Percentiles rank a stretch among this genome's conserved stretches.
Evolutionary conservation across 179 eudicot species (phyloP).

Genomic region (Spergularia azorica): DNA sequence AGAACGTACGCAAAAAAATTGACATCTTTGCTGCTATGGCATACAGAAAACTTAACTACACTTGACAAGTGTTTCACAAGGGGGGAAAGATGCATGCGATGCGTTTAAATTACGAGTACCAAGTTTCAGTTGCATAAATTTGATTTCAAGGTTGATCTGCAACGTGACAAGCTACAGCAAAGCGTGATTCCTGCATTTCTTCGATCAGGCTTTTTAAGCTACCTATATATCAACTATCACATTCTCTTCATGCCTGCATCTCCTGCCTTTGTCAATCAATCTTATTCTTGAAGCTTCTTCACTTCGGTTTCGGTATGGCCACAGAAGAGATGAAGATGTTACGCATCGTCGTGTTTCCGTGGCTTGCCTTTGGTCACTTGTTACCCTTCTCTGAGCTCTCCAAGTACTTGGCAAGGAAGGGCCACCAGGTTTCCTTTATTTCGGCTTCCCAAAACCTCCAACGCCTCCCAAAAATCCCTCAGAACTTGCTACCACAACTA

Average conservation of each 20-base stretch:
- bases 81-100: background rate
- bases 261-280: background rate
- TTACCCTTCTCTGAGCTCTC: conserved; percentile 35
- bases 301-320: background rate
- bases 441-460: conserved; percentile 37
- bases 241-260: no score
- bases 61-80: background rate
- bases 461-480: conserved; percentile 33
- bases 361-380: conserved; percentile 43
- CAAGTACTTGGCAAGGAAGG: conserved; percentile 32
- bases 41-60: no score
- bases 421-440: conserved; percentile 31
- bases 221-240: no score
- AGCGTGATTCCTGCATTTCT: no score
- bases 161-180: no score
- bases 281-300: no score
- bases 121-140: no score
- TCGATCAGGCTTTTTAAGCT: no score
- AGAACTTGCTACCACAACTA: conserved; percentile 12
- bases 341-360: conserved; percentile 38
- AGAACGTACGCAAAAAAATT: no score
- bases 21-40: no score
- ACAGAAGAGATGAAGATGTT: conserved; percentile 20
- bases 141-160: no score
- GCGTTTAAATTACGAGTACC: no score